A percentile compares a stretch with the other conserved stretches of the same genome.
Evolutionary conservation across 768 basidiomycete species (phyloP).

Genomic region (Russula emetica): DNA sequence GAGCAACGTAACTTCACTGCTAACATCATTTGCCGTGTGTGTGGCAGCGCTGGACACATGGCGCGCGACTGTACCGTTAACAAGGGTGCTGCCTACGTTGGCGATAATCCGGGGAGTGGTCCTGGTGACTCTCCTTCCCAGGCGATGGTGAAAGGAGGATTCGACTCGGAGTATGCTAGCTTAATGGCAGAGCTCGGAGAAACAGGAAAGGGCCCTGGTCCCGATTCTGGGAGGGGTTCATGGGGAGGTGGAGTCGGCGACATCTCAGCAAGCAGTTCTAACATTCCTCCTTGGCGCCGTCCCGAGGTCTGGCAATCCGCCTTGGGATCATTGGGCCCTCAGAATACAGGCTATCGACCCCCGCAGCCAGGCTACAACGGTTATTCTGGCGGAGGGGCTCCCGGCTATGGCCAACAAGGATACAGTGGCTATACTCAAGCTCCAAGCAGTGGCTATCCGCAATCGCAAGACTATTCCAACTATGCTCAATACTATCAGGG

Average conservation of each 20-base stretch:
- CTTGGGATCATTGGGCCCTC: conserved; percentile 35
- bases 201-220: conserved; percentile 51
- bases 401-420: conserved; percentile 26
- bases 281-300: conserved; percentile 86
- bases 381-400: conserved; percentile 21
- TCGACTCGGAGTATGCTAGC: conserved; percentile 96
- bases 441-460: conserved; percentile 31
- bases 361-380: conserved; percentile 63
- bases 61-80: conserved; percentile 95
- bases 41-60: conserved; percentile 98
- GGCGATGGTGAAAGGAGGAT: conserved; percentile 62
- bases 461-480: conserved; percentile 70
- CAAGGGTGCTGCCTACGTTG: conserved; percentile 46
- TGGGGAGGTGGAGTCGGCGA: conserved; percentile 59
- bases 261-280: conserved; percentile 59
- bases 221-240: conserved; percentile 51
- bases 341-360: conserved; percentile 55
- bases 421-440: conserved; percentile 25
- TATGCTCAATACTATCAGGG: conserved; percentile 87
- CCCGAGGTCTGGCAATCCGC: conserved; percentile 78
- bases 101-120: conserved; percentile 47
- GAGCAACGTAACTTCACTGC: conserved; percentile 98
- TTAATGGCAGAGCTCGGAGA: conserved; percentile 99
- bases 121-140: conserved; percentile 45
- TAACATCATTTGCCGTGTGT: conserved; percentile 98